These are phyloP conservation scores for Hyaloraphidium curvatum DNA, from an alignment of 192 early-diverging fungal genomes.

Conservation along the genomic window DNA sequence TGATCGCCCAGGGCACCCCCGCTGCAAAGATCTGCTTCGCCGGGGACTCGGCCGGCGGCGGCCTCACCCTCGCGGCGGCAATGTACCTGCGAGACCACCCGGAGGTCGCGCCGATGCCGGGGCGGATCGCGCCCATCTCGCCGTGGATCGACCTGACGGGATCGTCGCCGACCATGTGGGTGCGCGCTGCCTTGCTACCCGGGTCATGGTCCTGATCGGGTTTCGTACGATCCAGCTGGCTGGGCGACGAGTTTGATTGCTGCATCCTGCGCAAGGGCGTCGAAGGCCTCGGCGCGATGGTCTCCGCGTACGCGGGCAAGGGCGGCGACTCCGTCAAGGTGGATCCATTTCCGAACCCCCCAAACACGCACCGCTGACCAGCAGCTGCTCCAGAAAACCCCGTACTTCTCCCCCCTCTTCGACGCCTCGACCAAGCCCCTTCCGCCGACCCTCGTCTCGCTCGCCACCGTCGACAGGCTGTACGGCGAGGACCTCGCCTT, in stretches of 20 bases:
- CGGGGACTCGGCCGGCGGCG: neutral
- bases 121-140: neutral
- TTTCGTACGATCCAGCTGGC: too few species aligned
- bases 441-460: neutral
- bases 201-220: too few species aligned
- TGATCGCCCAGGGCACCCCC: neutral
- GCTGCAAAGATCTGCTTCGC: neutral
- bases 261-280: too few species aligned
- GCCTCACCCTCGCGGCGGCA: neutral
- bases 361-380: too few species aligned
- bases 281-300: too few species aligned
- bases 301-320: too few species aligned
- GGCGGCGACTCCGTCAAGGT: too few species aligned
- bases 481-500: neutral
- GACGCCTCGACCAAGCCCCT: neutral
- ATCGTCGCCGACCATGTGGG: neutral
- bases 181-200: too few species aligned
- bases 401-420: neutral
- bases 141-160: neutral
- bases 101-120: neutral
- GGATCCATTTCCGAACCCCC: too few species aligned
- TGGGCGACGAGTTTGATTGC: neutral
- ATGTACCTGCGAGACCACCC: neutral
- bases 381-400: too few species aligned
- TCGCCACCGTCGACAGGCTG: conserved; percentile 1